Evolutionary conservation across 2,329 filamentous ascomycete species (phyloP).

Genomic region (Ophiosphaerella herpotricha): DNA sequence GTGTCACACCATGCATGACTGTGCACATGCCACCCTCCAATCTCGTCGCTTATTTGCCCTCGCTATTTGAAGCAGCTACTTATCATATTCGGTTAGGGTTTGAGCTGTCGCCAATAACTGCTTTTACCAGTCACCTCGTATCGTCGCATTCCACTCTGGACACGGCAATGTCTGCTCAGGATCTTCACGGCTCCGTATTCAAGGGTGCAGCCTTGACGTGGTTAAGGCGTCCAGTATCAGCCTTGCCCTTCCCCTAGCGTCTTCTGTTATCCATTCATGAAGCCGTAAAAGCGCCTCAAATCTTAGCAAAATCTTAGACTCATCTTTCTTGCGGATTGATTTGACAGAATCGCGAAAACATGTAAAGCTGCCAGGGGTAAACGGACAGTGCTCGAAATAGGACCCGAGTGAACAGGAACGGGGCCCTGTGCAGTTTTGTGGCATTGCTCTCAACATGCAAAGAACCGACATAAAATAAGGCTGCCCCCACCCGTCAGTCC

Average conservation of each 20-base stretch:
- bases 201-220: constrained; percentile 1
- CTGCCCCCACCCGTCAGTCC: neutral
- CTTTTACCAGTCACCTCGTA: constrained; percentile 7
- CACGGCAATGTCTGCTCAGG: neutral
- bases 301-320: constrained; percentile 23
- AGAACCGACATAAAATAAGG: neutral
- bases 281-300: constrained; percentile 6
- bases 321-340: constrained; percentile 10
- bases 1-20: no score
- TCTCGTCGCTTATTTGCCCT: neutral
- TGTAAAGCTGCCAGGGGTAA: constrained; percentile 4
- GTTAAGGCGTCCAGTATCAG: constrained; percentile 4
- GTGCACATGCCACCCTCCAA: neutral
- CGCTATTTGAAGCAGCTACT: constrained; percentile 5
- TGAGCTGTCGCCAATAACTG: neutral
- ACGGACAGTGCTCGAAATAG: constrained; percentile 18
- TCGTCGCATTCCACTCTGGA: constrained; percentile 19
- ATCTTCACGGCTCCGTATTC: neutral
- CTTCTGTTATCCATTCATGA: constrained; percentile 10
- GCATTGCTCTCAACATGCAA: constrained; percentile 4
- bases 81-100: neutral
- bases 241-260: constrained; percentile 9
- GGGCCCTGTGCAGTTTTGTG: constrained; percentile 8
- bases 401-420: constrained; percentile 6
- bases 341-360: constrained; percentile 10